phyloP scores from a whole-genome alignment of 23 red algal species.

The Gracilaria caudata region DNA sequence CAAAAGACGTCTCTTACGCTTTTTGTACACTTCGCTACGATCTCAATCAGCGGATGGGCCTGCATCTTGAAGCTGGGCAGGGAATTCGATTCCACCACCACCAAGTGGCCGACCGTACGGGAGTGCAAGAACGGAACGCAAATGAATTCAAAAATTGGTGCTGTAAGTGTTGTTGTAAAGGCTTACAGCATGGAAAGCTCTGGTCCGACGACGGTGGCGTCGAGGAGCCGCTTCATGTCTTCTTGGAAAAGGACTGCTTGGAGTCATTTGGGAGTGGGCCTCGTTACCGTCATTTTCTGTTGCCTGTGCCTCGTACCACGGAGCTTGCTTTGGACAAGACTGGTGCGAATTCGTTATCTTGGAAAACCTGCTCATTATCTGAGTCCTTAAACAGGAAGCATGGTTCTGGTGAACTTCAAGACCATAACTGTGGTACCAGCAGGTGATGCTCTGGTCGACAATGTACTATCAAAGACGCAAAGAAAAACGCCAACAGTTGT shows the following conservation, averaged over 20 bases:
- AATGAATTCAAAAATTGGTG: background rate
- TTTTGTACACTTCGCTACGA: background rate
- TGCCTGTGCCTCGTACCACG: background rate
- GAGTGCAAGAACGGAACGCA: too few species aligned
- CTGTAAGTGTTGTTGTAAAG: background rate
- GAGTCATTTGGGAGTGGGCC: too few species aligned
- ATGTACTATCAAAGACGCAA: conserved; percentile 76
- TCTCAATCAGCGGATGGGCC: background rate
- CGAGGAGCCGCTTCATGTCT: too few species aligned
- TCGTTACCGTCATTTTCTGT: too few species aligned
- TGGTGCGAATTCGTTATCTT: background rate
- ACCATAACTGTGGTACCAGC: conserved; percentile 78
- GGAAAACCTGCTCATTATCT: background rate
- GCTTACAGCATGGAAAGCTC: background rate
- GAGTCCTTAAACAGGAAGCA: background rate
- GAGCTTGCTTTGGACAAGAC: background rate
- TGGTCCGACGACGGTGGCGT: background rate
- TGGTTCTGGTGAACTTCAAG: conserved; percentile 92
- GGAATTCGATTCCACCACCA: too few species aligned
- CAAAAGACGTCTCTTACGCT: background rate
- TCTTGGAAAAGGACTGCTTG: too few species aligned
- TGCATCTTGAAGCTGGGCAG: too few species aligned
- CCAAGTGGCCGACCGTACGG: too few species aligned
- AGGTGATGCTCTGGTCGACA: conserved; percentile 69
- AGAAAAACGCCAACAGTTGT: conserved; percentile 95